Conservation (phyloP, 2,329 filamentous ascomycete genomes). For the Ophiostoma novo-ulmi region DNA sequence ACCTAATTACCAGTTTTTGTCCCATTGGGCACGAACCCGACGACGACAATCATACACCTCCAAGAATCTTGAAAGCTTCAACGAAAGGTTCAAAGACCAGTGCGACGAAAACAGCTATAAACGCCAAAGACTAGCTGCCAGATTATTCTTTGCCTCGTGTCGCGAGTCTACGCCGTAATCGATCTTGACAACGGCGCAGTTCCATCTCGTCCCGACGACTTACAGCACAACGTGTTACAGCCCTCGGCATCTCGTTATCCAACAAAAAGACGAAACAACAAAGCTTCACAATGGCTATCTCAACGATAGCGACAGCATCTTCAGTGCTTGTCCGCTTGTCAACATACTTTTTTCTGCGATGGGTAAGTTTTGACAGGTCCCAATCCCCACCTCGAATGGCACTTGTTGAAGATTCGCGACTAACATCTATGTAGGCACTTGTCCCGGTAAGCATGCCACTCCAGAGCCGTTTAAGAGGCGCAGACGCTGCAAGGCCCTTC, state of each 20-base stretch:
- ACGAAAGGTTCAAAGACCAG: not conserved
- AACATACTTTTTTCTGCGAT: constrained; percentile 57
- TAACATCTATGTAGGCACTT: constrained; percentile 12
- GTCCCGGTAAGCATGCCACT: not conserved
- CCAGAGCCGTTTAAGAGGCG: not conserved
- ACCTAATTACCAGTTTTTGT: not conserved
- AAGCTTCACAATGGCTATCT: constrained; percentile 31
- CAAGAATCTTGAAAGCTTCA: not conserved
- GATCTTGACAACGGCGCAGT: not conserved
- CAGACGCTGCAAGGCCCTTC: not conserved
- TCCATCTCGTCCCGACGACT: not conserved
- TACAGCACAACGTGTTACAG: not conserved
- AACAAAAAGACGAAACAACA: not conserved
- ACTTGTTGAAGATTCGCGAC: not conserved
- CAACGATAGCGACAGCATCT: constrained; percentile 38
- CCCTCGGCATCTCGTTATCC: not conserved
- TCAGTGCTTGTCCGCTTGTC: constrained; percentile 48
- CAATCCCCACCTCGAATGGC: not conserved
- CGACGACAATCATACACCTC: not conserved
- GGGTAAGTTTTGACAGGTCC: constrained; percentile 42
- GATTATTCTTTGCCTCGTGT: not conserved
- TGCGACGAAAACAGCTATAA: not conserved
- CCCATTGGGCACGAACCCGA: not conserved
- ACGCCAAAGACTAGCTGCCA: not conserved
- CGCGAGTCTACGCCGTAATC: not conserved